Conservation (phyloP, 2,329 filamentous ascomycete species). For the Aspergillus uvarum region DNA sequence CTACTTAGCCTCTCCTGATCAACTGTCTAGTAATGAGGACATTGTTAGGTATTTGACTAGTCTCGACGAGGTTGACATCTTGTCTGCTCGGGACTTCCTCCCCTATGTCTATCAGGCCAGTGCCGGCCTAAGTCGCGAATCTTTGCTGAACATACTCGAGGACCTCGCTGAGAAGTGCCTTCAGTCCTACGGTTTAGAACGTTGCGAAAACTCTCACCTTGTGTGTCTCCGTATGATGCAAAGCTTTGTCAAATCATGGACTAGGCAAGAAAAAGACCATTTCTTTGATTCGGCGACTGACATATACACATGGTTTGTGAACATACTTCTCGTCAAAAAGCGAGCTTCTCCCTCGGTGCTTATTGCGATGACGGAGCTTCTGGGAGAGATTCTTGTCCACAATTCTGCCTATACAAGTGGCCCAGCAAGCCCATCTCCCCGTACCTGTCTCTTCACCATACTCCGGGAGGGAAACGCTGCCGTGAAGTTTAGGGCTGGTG, state of each 20-base stretch:
- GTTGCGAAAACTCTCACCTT: constrained; percentile 71
- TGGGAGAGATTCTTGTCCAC: constrained; percentile 67
- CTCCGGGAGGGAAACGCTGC: constrained; percentile 64
- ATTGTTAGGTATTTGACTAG: constrained; percentile 39
- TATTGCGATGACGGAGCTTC: constrained; percentile 64
- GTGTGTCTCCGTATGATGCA: constrained; percentile 68
- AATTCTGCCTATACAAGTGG: constrained; percentile 66
- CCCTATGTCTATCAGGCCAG: constrained; percentile 32
- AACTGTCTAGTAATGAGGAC: constrained; percentile 1
- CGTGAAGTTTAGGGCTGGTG: constrained; percentile 74
- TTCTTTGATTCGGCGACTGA: constrained; percentile 69
- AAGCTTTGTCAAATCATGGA: constrained; percentile 65
- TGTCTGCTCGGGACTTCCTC: constrained; percentile 35
- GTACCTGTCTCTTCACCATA: constrained; percentile 73
- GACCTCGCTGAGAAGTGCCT: constrained; percentile 51
- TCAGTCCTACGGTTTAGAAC: constrained; percentile 60
- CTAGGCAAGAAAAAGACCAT: constrained; percentile 53
- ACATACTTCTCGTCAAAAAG: constrained; percentile 63
- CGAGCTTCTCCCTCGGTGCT: constrained; percentile 70
- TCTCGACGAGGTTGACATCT: constrained; percentile 39
- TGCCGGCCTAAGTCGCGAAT: constrained; percentile 31
- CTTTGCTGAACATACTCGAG: constrained; percentile 48
- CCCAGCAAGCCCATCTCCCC: constrained; percentile 59
- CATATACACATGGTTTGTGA: constrained; percentile 76
- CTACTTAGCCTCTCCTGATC: constrained; percentile 1